Base-by-base conservation (phyloP, 352 stramenopile species). In the Phytophthora citrophthora region DNA sequence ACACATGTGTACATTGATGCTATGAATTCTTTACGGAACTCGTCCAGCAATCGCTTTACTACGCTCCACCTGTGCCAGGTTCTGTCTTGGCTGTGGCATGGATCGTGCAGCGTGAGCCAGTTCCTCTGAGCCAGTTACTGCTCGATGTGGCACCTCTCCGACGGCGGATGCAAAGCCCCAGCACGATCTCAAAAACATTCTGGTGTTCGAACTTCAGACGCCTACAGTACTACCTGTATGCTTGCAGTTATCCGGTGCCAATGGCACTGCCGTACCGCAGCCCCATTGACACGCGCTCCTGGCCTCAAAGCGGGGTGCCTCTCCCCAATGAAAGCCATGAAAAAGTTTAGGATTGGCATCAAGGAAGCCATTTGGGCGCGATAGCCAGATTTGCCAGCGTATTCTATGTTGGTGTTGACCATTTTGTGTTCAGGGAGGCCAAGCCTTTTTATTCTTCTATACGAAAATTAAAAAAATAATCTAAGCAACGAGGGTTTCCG, bases 401-500 rank as follows among this genome's bases (percentile, higher is more conserved):
- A 24, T 16, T 47, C 8, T 58, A 58, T 58, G 51, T 40, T 48
- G 38, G 1, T 43, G 6, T 56, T 31, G 51, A 20, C 23, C 38
- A 41, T 39, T 58, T 58, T 58, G 51, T 58, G 51, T 27, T 13
- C 36, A 20, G 20, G 20, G 1, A 20, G 20, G 20, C 20, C 1
- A 20, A 20, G 27, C 7, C 27, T 32, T 32, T 32, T 32, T 32
- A 32, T 32, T 32, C 3, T 32, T 32, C 10, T 10, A 32, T 3
- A 10, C 3, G 8, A 32, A 32, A 32, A 32, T 9, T 10, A 20
- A 20, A 32, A 32, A 32, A 32, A 11, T 11, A 32, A 32, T 32
- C 27, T 9, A 11, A 32, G 10, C 10, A 32, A 32, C 27, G 1
- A 32, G 27, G 27, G 8, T 32, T 0, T 32, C 27, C 10, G 6